Conservation (phyloP, 352 stramenopile species). For the Globisporangium irregulare region DNA sequence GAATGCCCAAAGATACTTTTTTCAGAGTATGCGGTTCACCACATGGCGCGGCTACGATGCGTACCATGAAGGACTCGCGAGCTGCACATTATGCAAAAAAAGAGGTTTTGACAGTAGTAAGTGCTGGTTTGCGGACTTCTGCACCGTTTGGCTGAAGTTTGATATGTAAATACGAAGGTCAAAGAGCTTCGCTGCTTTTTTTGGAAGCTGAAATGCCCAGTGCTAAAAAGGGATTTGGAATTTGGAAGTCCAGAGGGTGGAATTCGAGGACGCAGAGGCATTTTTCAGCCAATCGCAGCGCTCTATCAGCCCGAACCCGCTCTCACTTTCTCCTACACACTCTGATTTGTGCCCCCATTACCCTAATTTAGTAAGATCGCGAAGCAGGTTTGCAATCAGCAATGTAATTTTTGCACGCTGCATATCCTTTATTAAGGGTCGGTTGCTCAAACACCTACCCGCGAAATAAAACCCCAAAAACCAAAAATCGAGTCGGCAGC, state of each 20-base stretch:
- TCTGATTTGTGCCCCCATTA: not conserved
- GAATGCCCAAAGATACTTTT: not conserved
- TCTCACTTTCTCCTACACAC: not conserved
- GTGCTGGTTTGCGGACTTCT: not conserved
- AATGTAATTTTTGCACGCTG: not conserved
- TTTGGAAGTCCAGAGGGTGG: not conserved
- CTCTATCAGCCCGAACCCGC: not conserved
- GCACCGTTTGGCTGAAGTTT: not conserved
- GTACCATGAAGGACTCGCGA: not conserved
- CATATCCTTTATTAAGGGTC: not conserved
- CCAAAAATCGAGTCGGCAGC: not conserved
- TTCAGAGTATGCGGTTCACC: slow-evolving; percentile 1
- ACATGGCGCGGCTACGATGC: not conserved
- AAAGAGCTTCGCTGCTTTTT: not conserved
- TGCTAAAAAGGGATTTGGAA: not conserved
- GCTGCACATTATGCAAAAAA: not conserved
- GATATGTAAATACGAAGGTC: not conserved
- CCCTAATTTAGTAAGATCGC: not conserved
- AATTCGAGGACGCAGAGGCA: not conserved
- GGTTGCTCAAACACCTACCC: not conserved
- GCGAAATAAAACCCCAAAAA: not conserved
- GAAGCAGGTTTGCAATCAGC: not conserved
- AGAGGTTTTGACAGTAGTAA: not conserved
- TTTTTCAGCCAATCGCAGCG: slow-evolving; percentile 1
- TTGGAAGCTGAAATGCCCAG: slow-evolving; percentile 7